phyloP scores from a whole-genome alignment of 1,139 yeast species.

The Meyerozyma smithsonii region DNA sequence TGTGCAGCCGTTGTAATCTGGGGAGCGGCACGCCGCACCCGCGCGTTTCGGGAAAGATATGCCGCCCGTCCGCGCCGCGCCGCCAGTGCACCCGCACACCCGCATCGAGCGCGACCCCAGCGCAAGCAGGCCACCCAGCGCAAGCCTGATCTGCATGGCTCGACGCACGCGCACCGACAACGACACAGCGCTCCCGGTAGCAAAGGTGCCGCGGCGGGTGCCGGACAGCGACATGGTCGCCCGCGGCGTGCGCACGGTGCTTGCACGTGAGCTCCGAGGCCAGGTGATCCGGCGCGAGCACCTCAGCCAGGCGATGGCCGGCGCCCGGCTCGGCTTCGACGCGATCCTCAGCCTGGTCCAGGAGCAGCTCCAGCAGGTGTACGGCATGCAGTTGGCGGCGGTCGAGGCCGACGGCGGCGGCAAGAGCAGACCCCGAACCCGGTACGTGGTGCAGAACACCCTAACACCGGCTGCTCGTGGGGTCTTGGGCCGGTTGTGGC shows the following conservation, averaged over 20 bases:
- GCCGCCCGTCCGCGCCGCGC: too few species aligned
- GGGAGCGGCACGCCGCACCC: too few species aligned
- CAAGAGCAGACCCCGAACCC: conserved; percentile 3
- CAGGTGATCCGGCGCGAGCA: conserved; percentile 25
- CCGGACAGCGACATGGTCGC: conserved; percentile 10
- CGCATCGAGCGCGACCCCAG: too few species aligned
- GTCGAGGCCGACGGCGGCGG: conserved; percentile 11
- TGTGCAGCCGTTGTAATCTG: too few species aligned
- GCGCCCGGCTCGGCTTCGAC: conserved; percentile 15
- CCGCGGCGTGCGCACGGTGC: conserved; percentile 19
- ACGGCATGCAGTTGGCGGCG: conserved; percentile 28
- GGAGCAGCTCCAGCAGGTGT: conserved; percentile 19
- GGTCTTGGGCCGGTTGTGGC: conserved; percentile 17
- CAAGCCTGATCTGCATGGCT: background rate
- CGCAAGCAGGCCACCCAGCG: too few species aligned
- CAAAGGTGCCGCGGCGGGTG: background rate
- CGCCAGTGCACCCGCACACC: too few species aligned
- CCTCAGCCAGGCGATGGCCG: conserved; percentile 15
- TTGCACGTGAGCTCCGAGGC: conserved; percentile 22
- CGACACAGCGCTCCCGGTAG: background rate
- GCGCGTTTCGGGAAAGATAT: too few species aligned
- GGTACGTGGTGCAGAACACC: conserved; percentile 17
- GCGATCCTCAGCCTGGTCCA: conserved; percentile 15
- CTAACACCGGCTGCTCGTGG: conserved; percentile 18
- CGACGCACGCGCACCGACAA: background rate